These are phyloP conservation scores for Saturnispora saitoi DNA, from an alignment of 805 yeast species.

Conservation along the genomic window DNA sequence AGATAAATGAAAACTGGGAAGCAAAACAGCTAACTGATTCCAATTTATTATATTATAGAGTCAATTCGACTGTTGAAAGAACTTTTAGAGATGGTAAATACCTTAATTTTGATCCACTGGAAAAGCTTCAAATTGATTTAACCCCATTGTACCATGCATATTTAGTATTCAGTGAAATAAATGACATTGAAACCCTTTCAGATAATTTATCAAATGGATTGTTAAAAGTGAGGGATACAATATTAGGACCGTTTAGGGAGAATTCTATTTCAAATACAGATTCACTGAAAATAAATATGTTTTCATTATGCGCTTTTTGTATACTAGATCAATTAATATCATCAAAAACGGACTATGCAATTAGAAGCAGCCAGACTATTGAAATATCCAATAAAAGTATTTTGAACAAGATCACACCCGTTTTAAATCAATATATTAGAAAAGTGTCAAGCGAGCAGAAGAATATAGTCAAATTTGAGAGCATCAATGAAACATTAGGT, in stretches of 20 bases:
- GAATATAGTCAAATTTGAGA: constrained; percentile 35
- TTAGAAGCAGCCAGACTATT: constrained; percentile 53
- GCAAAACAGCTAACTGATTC: constrained; percentile 35
- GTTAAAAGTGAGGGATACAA: constrained; percentile 56
- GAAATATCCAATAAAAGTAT: constrained; percentile 73
- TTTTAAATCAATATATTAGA: constrained; percentile 40
- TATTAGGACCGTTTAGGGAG: constrained; percentile 54
- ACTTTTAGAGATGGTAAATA: constrained; percentile 49
- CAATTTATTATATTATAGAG: constrained; percentile 46
- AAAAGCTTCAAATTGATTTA: constrained; percentile 46
- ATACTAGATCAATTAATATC: constrained; percentile 65
- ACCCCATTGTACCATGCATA: constrained; percentile 77
- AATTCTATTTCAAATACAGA: constrained; percentile 30
- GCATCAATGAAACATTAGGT: constrained; percentile 54
- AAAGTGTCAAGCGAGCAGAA: constrained; percentile 34
- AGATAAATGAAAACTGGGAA: constrained; percentile 56
- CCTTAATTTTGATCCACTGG: constrained; percentile 40
- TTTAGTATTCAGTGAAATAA: constrained; percentile 69
- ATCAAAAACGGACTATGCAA: constrained; percentile 50
- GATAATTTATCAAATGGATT: constrained; percentile 64
- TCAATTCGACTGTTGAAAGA: constrained; percentile 81
- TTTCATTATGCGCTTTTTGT: constrained; percentile 66
- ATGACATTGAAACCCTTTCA: constrained; percentile 52
- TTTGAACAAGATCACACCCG: constrained; percentile 49
- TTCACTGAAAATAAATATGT: constrained; percentile 46